phyloP scores from a whole-genome alignment of 2,329 filamentous ascomycete species.

The Rhexocercosporidium sp. region DNA sequence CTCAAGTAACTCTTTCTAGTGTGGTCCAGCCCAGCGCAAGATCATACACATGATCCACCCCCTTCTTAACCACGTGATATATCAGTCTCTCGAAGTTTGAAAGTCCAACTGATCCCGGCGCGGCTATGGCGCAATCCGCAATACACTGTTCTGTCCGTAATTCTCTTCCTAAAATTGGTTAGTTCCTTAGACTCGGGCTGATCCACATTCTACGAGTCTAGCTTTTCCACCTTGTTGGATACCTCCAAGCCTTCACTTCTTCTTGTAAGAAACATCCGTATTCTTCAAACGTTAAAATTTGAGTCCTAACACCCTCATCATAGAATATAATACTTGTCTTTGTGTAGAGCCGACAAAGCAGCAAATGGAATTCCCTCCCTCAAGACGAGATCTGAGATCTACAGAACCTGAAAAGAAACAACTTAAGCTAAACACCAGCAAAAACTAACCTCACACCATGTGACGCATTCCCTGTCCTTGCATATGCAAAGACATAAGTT shows the following conservation, averaged over 20 bases:
- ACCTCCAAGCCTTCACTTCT: neutral
- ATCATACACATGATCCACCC: too few species aligned
- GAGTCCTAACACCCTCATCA: too few species aligned
- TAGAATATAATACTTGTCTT: too few species aligned
- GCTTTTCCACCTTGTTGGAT: neutral
- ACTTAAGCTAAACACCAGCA: neutral
- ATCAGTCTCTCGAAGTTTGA: too few species aligned
- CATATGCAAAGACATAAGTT: conserved; percentile 17
- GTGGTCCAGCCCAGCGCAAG: too few species aligned
- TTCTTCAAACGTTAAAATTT: neutral
- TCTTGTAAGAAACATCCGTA: neutral
- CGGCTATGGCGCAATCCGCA: neutral
- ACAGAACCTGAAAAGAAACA: neutral
- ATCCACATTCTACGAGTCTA: neutral
- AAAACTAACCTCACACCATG: neutral
- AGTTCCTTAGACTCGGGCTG: neutral
- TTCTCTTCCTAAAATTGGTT: neutral
- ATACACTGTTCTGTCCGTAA: neutral
- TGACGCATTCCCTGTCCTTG: conserved; percentile 14
- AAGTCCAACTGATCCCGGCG: neutral
- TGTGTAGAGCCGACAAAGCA: too few species aligned
- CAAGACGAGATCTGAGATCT: too few species aligned
- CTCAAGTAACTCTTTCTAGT: too few species aligned
- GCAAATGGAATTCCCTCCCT: too few species aligned
- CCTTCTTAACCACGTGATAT: too few species aligned